Evolutionary conservation across 371 early-diverging fungal genomes (phyloP).

Genomic region (Dichotomocladium elegans): DNA sequence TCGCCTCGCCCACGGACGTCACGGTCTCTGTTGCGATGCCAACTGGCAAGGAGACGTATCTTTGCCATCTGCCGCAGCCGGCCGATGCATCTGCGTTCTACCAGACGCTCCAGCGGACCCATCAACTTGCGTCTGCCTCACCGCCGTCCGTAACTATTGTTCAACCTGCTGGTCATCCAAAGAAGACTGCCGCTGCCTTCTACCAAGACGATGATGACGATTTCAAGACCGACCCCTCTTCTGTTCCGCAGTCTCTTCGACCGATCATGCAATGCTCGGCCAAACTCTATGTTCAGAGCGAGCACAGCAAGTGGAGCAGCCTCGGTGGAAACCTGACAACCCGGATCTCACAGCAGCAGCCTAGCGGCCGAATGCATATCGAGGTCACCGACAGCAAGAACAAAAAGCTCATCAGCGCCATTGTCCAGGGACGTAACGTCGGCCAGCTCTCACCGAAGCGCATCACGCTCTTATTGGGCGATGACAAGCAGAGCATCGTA

Average conservation of each 20-base stretch:
- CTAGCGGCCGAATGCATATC: conserved; percentile 39
- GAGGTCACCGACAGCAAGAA: conserved; percentile 30
- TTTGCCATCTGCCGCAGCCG: conserved; percentile 26
- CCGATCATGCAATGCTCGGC: conserved; percentile 39
- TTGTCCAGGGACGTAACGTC: conserved; percentile 40
- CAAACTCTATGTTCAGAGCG: conserved; percentile 37
- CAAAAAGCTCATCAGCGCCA: conserved; percentile 35
- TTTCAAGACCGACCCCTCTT: conserved; percentile 3
- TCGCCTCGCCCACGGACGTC: conserved; percentile 32
- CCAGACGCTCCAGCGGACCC: conserved; percentile 20
- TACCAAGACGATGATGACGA: background rate
- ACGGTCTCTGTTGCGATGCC: conserved; percentile 27
- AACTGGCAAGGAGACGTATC: conserved; percentile 25
- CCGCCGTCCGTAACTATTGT: too few species aligned
- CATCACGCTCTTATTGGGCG: conserved; percentile 34
- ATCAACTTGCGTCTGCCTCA: too few species aligned
- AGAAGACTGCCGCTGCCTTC: background rate
- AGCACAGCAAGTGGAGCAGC: conserved; percentile 34
- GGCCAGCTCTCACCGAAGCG: conserved; percentile 33
- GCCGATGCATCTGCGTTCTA: conserved; percentile 17
- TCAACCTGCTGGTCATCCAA: conserved; percentile 1
- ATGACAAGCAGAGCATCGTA: conserved; percentile 30
- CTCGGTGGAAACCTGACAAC: conserved; percentile 31
- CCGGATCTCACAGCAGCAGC: conserved; percentile 33
- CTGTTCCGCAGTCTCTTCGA: conserved; percentile 19